Evolutionary conservation across 139 green algal species (phyloP).

Genomic region (Auxenochlorella pyrenoidosa): DNA sequence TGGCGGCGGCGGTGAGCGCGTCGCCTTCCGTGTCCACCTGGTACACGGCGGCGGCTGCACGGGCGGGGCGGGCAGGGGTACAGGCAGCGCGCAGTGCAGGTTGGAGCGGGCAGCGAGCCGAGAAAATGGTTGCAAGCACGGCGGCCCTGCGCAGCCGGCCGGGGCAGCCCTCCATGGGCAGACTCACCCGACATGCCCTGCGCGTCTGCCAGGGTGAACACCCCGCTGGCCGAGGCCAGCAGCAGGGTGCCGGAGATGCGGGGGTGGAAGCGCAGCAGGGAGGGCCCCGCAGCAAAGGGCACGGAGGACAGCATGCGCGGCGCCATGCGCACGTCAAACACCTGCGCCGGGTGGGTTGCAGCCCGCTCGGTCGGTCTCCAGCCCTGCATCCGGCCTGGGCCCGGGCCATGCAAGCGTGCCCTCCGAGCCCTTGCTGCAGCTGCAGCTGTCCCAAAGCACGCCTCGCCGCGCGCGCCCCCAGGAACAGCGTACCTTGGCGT

Average conservation of each 20-base stretch:
- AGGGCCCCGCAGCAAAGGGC: constrained; percentile 57
- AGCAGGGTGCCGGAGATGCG: constrained; percentile 71
- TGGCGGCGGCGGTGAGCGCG: constrained; percentile 48
- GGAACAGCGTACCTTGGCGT: not conserved
- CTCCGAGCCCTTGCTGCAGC: too few relatives aligned
- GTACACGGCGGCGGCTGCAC: not conserved
- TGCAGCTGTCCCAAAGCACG: too few relatives aligned
- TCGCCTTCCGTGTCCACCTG: constrained; percentile 72
- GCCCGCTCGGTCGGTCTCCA: too few relatives aligned
- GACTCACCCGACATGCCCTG: constrained; percentile 14
- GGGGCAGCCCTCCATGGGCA: not conserved
- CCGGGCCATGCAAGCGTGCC: too few relatives aligned
- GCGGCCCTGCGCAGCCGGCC: too few relatives aligned
- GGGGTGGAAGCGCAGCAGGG: constrained; percentile 78
- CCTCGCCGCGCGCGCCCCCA: too few relatives aligned
- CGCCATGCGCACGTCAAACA: constrained; percentile 74
- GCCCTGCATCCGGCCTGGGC: too few relatives aligned
- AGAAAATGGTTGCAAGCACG: not conserved
- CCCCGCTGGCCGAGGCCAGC: constrained; percentile 60
- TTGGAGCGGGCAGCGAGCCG: too few relatives aligned
- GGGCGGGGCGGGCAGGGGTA: not conserved
- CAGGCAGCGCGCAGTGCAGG: not conserved
- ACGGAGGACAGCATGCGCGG: constrained; percentile 64
- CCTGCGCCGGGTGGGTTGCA: too few relatives aligned
- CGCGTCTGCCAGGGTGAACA: constrained; percentile 74